Evolutionary conservation across 345 rosid genomes (phyloP).

Genomic region (Hevea brasiliensis): DNA sequence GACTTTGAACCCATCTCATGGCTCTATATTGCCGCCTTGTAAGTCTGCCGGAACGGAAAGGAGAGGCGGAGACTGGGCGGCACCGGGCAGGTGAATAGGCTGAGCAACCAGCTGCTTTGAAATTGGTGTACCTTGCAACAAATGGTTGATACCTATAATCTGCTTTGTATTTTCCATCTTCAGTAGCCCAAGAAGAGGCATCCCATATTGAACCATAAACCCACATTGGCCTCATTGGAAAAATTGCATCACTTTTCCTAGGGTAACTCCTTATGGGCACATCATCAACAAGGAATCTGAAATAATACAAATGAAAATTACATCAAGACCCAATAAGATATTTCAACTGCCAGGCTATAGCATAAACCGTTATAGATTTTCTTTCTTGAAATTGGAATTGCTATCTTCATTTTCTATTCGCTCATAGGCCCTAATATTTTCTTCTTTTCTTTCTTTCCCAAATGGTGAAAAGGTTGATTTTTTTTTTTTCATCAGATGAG

Average conservation of each 20-base stretch:
- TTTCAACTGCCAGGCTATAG: neutral
- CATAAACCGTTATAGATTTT: neutral
- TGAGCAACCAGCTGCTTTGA: constrained; percentile 77
- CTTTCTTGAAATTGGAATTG: neutral
- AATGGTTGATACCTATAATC: constrained; percentile 92
- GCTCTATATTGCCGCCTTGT: constrained; percentile 56
- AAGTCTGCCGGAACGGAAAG: constrained; percentile 66
- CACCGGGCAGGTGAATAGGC: constrained; percentile 64
- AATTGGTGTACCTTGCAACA: constrained; percentile 65
- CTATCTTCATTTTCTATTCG: neutral
- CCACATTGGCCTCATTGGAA: constrained; percentile 95
- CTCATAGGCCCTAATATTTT: too few species aligned
- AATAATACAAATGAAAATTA: neutral
- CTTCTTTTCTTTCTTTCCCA: too few species aligned
- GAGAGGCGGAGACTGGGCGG: constrained; percentile 66
- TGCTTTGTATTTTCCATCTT: constrained; percentile 94
- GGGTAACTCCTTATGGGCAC: constrained; percentile 91
- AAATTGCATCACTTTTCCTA: constrained; percentile 67
- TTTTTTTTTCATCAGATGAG: too few species aligned
- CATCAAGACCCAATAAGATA: neutral
- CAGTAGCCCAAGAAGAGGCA: constrained; percentile 98
- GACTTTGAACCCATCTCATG: constrained; percentile 81
- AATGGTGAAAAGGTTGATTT: neutral
- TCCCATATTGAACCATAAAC: constrained; percentile 98
- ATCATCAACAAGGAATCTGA: constrained; percentile 92